A percentile compares a stretch with the other conserved stretches of the same genome.
Evolutionary conservation across 1,284 basidiomycete genomes (phyloP).

Genomic region (Stygiomarasmius scandens): DNA sequence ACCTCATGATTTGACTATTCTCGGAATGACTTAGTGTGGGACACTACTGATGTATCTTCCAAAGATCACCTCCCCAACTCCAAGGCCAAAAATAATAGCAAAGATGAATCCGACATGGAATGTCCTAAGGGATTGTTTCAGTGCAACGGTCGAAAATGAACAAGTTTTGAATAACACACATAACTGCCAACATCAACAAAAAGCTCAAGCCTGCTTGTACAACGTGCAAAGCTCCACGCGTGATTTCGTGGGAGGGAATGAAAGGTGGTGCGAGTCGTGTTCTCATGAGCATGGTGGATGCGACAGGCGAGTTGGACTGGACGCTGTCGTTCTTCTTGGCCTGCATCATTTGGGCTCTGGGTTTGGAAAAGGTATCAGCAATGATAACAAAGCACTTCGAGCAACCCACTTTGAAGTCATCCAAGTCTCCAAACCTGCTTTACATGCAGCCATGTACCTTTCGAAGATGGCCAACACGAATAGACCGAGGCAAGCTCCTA

Average conservation of each 20-base stretch:
- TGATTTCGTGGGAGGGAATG: constrained; percentile 52
- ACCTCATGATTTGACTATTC: too few relatives aligned
- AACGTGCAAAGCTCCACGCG: constrained; percentile 53
- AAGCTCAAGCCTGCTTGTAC: constrained; percentile 51
- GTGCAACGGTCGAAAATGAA: background rate
- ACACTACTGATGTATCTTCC: constrained; percentile 42
- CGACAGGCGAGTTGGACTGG: too few relatives aligned
- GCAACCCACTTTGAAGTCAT: constrained; percentile 47
- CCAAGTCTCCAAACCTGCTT: constrained; percentile 53
- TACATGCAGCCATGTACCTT: constrained; percentile 59
- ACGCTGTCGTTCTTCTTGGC: constrained; percentile 35
- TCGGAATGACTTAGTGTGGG: too few relatives aligned
- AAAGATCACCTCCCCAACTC: constrained; percentile 65
- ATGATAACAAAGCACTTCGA: background rate
- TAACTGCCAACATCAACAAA: constrained; percentile 67
- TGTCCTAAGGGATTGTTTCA: constrained; percentile 45
- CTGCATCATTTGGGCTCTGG: constrained; percentile 31
- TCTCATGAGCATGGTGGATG: background rate
- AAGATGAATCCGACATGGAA: constrained; percentile 63
- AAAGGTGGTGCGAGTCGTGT: constrained; percentile 53
- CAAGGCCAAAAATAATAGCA: constrained; percentile 57
- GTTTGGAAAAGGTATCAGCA: background rate
- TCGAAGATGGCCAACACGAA: constrained; percentile 69
- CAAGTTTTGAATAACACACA: constrained; percentile 44
- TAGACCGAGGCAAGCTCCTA: constrained; percentile 66